Conservation (phyloP, 225 moss, liverwort and hornwort genomes). For the Lunularia cruciata region DNA sequence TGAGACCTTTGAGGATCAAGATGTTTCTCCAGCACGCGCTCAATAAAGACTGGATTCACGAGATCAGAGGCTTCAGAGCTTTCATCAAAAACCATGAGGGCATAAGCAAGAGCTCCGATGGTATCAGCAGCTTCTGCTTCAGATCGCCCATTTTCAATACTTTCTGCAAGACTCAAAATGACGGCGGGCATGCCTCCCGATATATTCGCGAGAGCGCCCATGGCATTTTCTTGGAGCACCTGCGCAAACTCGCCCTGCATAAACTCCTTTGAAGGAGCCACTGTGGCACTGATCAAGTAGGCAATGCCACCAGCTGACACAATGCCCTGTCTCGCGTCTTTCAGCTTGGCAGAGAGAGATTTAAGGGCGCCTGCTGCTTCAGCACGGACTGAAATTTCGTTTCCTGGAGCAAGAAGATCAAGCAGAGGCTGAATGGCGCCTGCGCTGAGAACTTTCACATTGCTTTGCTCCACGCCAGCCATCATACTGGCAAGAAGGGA, state of each 20-base stretch:
- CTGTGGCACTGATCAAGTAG: constrained; percentile 76
- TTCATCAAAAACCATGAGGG: constrained; percentile 77
- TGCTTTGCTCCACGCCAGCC: constrained; percentile 64
- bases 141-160: constrained; percentile 56
- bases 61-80: constrained; percentile 57
- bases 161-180: constrained; percentile 68
- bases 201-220: constrained; percentile 90
- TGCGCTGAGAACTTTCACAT: constrained; percentile 63
- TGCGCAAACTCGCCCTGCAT: constrained; percentile 72
- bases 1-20: constrained; percentile 59
- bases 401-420: constrained; percentile 63
- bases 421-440: constrained; percentile 82
- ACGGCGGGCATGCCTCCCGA: constrained; percentile 89
- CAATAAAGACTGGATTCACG: constrained; percentile 74
- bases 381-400: constrained; percentile 82
- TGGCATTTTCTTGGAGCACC: constrained; percentile 88
- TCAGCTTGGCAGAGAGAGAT: constrained; percentile 68
- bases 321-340: constrained; percentile 68
- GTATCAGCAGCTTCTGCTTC: constrained; percentile 75
- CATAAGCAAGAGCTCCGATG: constrained; percentile 91
- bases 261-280: constrained; percentile 67
- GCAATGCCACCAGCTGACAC: constrained; percentile 78
- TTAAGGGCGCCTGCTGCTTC: constrained; percentile 94
- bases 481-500: constrained; percentile 87
- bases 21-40: constrained; percentile 85